phyloP scores from a whole-genome alignment of 345 rosid species.

The Isatis tinctoria region DNA sequence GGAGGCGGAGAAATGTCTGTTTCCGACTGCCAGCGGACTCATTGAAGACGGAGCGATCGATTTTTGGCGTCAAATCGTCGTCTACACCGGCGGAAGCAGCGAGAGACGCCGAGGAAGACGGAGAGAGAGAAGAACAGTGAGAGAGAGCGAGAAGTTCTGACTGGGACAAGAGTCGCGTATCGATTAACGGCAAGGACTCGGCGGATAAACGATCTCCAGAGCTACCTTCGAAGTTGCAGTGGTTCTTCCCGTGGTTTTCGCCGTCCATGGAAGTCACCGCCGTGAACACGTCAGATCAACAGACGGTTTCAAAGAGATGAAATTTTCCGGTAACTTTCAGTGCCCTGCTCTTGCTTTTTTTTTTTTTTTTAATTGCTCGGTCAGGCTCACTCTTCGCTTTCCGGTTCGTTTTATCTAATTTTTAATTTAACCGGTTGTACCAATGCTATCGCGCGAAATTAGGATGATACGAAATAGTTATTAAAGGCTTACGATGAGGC shows the following conservation, averaged over 20 bases:
- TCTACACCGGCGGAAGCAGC: slow-evolving; percentile 28
- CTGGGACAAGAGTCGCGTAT: slow-evolving; percentile 60
- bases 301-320: slow-evolving; percentile 14
- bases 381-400: not conserved
- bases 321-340: not conserved
- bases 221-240: not conserved
- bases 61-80: slow-evolving; percentile 58
- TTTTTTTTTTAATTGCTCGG: not conserved
- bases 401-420: not conserved
- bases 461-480: not conserved
- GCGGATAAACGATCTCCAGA: slow-evolving; percentile 15
- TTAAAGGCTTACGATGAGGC: not conserved
- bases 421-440: not conserved
- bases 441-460: not conserved
- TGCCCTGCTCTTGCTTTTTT: not conserved
- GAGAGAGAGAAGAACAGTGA: slow-evolving; percentile 51
- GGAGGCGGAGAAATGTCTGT: slow-evolving; percentile 88
- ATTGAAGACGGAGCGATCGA: slow-evolving; percentile 88
- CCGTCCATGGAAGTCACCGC: slow-evolving; percentile 35
- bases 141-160: slow-evolving; percentile 65
- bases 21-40: slow-evolving; percentile 95
- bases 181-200: slow-evolving; percentile 55
- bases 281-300: slow-evolving; percentile 32
- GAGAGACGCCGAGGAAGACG: slow-evolving; percentile 40
- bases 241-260: slow-evolving; percentile 16